Base-by-base conservation (phyloP, 352 stramenopile species). In the Globisporangium nunn region DNA sequence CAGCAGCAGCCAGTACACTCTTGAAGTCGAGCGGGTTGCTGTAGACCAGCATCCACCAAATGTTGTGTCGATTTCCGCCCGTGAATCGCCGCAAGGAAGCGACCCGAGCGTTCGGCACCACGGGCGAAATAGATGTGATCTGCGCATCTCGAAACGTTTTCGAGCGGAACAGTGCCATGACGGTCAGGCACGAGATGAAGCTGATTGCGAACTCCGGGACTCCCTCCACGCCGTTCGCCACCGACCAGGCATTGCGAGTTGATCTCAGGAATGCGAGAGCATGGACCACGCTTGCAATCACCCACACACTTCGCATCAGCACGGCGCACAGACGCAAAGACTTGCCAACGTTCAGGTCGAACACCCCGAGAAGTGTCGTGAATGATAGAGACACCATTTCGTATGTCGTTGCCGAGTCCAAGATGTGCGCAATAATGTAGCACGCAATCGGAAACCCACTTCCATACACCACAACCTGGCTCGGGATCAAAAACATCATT, bases 391-490 rank as follows among this genome's bases (percentile, higher is more conserved):
- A 57, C 6, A 72, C 54, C 5, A 61, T 11, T 33, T 68, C 61
- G 33, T 78, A 73, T 0, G 65, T 54, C 0, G 57, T 41, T 1
- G 54, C 40, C 10, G 67, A 50, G 50, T 78, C 70, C 28, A 78
- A 52, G 4, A 61, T 18, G 30, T 78, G 70, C 1, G 70, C 67
- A 3, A 73, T 1, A 0, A 59, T 46, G 55, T 78, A 78, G 50
- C 67, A 75, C 1, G 29, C 11, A 15, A 78, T 67, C 1, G 70
- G 70, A 28, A 73, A 40, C 8, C 64, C n/a, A 8, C 59, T 72
- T 2, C 70, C 70, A 46, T 75, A 77, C 18, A 72, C 54, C 15
- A 72, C 56, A 0, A 69, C 58, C 52, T 77, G 69, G 31, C 66
- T 72, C 10, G 69, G 69, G 0, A 77, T 35, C 52, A 64, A 28